Percentiles rank a stretch among this genome's conserved stretches.
phyloP scores from a whole-genome alignment of 148 eudicot genomes.

The Pharnaceum exiguum region DNA sequence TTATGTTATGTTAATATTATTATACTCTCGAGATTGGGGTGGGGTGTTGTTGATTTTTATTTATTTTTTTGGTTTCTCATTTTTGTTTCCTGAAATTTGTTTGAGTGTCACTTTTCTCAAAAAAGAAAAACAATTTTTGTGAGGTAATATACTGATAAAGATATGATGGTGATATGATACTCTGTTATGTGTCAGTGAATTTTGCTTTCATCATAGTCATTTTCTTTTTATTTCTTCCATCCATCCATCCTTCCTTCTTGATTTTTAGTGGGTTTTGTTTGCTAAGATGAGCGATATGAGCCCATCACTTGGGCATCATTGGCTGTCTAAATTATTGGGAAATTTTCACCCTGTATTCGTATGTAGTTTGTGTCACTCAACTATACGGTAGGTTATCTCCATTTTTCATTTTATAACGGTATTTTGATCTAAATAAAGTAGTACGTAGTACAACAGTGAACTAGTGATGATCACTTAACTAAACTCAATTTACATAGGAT shows the following conservation, averaged over 20 bases:
- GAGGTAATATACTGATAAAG: slow-evolving; percentile 6
- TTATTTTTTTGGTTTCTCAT: not conserved
- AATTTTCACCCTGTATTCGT: no score
- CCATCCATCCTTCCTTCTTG: no score
- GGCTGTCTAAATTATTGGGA: slow-evolving; percentile 24
- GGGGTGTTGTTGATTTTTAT: no score
- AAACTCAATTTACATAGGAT: no score
- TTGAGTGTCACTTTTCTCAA: no score
- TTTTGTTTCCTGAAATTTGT: not conserved
- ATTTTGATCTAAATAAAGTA: no score
- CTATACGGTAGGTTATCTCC: no score
- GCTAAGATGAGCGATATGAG: slow-evolving; percentile 28
- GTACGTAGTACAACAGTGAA: no score
- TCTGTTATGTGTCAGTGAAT: slow-evolving; percentile 14
- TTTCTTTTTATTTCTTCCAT: not conserved
- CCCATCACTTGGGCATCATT: slow-evolving; percentile 26
- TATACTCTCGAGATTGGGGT: not conserved
- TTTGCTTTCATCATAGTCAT: slow-evolving; percentile 6
- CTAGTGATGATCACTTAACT: no score
- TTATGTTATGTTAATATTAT: no score
- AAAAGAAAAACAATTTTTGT: not conserved
- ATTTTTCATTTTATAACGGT: no score
- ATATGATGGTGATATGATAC: slow-evolving; percentile 18
- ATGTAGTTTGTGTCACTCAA: no score
- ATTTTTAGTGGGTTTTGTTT: not conserved